Base-by-base conservation (phyloP, 2,329 filamentous ascomycete species). In the Aspergillus glaucus region DNA sequence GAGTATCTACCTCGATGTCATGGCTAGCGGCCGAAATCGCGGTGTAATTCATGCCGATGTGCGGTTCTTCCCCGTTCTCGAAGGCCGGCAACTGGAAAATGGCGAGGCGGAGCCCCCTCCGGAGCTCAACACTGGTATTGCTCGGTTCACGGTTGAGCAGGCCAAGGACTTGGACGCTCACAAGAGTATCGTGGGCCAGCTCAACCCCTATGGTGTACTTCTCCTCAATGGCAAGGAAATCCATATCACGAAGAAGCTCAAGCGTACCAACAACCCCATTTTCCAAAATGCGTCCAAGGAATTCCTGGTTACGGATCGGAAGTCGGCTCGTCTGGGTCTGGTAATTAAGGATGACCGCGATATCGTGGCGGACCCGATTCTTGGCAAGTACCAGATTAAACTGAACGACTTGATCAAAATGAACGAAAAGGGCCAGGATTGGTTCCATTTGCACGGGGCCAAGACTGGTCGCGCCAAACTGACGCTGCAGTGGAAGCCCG, bases 321-420 rank as follows among this genome's bases (percentile, higher is more conserved):
- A 90, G 74, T 85, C 82, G 64, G 91, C 93, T 49, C 93, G 89
- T 65, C 78, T 98, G 46, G 94, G 92, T 48, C 75, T 98, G 48
- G 87, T 92, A 14, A 84, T 98, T 78, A 98, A 96, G 73, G 93
- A 98, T 63, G 92, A 97, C 58, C 86, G 92, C 54, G 92, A 95
- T 47, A 73, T 98, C 48, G 76, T 83, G 6, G 77, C 84, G 12
- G 92, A 98, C 66, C 90, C 89, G 44, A 80, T 92, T 30, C 74
- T 98, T 19, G 93, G 92, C 51, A 91, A 84, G 22, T 96, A 96
- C 67, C 90, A 97, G 67, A 94, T 98, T 70, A 95, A 91, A 71
- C 77, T 98, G 22, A 88, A 95, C 55, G 92, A 97, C 60, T 87
- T 98, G 81, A 74, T 97, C 22, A 88, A 92, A 48, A 79, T 91